Conservation (phyloP, 768 basidiomycete genomes). For the Pulveroboletus sp. region DNA sequence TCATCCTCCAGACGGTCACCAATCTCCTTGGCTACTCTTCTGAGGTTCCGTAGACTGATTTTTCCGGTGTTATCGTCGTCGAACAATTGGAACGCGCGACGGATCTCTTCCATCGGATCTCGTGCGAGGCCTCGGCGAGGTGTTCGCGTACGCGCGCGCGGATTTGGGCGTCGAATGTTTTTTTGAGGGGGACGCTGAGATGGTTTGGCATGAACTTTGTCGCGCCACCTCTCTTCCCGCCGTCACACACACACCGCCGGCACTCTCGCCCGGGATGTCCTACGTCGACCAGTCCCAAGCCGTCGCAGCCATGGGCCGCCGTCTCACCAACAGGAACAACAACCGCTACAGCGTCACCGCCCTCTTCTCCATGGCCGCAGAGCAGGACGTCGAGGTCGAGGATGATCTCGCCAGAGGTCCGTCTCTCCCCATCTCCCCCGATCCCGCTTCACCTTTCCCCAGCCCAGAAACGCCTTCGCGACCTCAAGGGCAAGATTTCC, state of each 20-base stretch:
- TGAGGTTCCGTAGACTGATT: constrained; percentile 85
- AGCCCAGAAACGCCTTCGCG: constrained; percentile 96
- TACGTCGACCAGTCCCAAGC: constrained; percentile 59
- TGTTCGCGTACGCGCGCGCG: constrained; percentile 56
- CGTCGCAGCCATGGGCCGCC: constrained; percentile 61
- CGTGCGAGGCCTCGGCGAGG: constrained; percentile 79
- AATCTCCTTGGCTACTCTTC: constrained; percentile 94
- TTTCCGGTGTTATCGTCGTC: constrained; percentile 96
- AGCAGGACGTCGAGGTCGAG: constrained; percentile 97
- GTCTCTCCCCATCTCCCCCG: constrained; percentile 21
- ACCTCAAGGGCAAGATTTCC: constrained; percentile 95
- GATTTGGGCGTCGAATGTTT: constrained; percentile 53
- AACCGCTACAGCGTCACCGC: constrained; percentile 96
- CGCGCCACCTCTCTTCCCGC: constrained; percentile 9
- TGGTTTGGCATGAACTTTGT: constrained; percentile 67
- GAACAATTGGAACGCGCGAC: constrained; percentile 93
- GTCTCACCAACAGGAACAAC: constrained; percentile 88
- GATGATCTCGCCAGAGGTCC: constrained; percentile 92
- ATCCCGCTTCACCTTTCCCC: not conserved
- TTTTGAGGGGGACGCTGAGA: constrained; percentile 71
- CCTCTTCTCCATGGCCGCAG: constrained; percentile 95
- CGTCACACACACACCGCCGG: no score
- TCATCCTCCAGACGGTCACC: constrained; percentile 94
- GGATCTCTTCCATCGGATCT: constrained; percentile 95
- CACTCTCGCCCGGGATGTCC: constrained; percentile 47